phyloP scores from a whole-genome alignment of 352 stramenopile genomes.

The Pythium periplocum region DNA sequence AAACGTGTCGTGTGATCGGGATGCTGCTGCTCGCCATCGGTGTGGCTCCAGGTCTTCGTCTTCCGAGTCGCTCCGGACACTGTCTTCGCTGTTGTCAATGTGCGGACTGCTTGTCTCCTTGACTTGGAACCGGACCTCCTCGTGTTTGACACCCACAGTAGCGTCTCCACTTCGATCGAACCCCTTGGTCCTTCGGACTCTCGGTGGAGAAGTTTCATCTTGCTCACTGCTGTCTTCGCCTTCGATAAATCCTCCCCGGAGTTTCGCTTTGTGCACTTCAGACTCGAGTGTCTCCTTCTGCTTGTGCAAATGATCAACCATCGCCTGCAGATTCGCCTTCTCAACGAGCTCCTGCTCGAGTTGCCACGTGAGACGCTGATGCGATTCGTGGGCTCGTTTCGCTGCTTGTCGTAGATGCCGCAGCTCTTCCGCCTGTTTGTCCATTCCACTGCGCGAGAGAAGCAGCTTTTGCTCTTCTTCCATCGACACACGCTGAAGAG shows the following conservation, averaged over 20 bases:
- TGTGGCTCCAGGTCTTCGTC: background rate
- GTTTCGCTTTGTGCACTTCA: constrained; percentile 33
- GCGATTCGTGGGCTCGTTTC: constrained; percentile 53
- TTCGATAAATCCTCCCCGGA: constrained; percentile 26
- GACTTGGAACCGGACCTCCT: background rate
- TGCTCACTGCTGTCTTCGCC: constrained; percentile 16
- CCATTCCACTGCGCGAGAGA: constrained; percentile 26
- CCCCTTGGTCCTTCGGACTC: no score
- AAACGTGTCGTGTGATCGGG: constrained; percentile 6
- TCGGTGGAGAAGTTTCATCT: no score
- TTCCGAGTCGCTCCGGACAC: background rate
- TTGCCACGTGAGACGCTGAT: constrained; percentile 47
- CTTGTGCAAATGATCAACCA: constrained; percentile 29
- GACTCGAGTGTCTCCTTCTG: constrained; percentile 36
- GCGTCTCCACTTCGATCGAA: no score
- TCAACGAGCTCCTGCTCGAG: constrained; percentile 49
- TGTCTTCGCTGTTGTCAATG: background rate
- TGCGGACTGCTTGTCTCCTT: background rate
- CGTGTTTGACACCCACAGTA: background rate
- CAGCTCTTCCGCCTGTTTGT: constrained; percentile 54
- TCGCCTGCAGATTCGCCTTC: constrained; percentile 33
- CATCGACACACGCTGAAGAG: constrained; percentile 26
- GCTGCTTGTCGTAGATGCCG: constrained; percentile 46
- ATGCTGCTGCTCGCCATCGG: background rate
- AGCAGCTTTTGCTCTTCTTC: constrained; percentile 52